Evolutionary conservation across 139 green algal species (phyloP).

Genomic region (Chlorella vulgaris): DNA sequence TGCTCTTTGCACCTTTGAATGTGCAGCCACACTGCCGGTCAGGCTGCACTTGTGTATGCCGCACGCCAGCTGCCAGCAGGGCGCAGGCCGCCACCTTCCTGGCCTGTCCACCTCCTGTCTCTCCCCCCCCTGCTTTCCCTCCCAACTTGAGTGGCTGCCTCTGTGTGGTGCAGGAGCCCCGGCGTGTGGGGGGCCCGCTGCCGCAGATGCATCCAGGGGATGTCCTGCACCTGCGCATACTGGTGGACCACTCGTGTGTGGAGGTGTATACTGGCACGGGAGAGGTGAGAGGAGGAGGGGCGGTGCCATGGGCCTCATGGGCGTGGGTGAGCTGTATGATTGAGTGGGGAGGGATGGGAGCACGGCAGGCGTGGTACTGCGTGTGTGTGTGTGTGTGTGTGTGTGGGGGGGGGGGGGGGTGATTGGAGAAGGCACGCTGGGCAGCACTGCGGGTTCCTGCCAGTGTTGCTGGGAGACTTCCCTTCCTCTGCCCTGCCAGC

Average conservation of each 20-base stretch:
- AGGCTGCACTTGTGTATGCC: too few relatives aligned
- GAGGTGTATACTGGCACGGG: conserved; percentile 67
- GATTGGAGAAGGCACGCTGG: background rate
- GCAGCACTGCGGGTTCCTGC: too few relatives aligned
- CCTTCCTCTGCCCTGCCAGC: too few relatives aligned
- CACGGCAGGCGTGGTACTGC: too few relatives aligned
- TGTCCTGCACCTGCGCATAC: conserved; percentile 67
- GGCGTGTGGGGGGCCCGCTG: conserved; percentile 69
- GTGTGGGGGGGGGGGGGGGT: background rate
- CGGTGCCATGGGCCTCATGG: too few relatives aligned
- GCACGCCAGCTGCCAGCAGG: too few relatives aligned
- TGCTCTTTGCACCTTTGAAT: too few relatives aligned
- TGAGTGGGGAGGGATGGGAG: too few relatives aligned
- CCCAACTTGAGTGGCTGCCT: too few relatives aligned
- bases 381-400: background rate
- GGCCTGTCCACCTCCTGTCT: background rate
- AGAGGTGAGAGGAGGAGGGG: conserved; percentile 21
- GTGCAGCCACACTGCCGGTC: too few relatives aligned
- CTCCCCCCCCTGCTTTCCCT: background rate
- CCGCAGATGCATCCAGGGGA: conserved; percentile 35
- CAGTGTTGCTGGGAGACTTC: too few relatives aligned
- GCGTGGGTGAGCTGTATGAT: background rate
- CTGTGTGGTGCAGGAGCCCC: conserved; percentile 36
- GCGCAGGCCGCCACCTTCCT: too few relatives aligned
- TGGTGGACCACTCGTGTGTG: conserved; percentile 81